These are phyloP conservation scores for Phytopythium vexans DNA, from an alignment of 352 stramenopile genomes.

Conservation along the genomic window DNA sequence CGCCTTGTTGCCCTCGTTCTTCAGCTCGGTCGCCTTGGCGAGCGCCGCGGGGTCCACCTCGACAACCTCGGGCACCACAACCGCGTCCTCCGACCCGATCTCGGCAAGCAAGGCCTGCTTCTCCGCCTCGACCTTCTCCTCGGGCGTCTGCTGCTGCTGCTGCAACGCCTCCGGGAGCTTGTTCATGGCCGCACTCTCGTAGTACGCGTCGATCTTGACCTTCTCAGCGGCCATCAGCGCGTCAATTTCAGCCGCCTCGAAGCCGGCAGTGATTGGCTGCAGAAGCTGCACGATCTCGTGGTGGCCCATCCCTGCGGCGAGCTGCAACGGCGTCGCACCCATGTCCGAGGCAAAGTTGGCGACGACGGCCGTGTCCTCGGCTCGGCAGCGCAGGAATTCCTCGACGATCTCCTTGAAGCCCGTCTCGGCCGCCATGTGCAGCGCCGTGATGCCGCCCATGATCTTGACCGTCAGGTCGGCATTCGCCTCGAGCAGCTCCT, in stretches of 20 bases:
- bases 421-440: slow-evolving; percentile 78
- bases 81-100: slow-evolving; percentile 39
- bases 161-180: slow-evolving; percentile 13
- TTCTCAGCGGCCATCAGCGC: slow-evolving; percentile 63
- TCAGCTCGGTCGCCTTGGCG: slow-evolving; percentile 41
- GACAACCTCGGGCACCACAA: slow-evolving; percentile 40
- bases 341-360: slow-evolving; percentile 61
- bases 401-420: slow-evolving; percentile 59
- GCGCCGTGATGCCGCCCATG: slow-evolving; percentile 55
- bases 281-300: slow-evolving; percentile 58
- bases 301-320: slow-evolving; percentile 73
- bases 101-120: slow-evolving; percentile 35
- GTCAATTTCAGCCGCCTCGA: slow-evolving; percentile 48
- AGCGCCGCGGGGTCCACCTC: slow-evolving; percentile 34
- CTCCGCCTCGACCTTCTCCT: slow-evolving; percentile 41
- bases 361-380: slow-evolving; percentile 39
- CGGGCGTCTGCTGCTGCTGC: slow-evolving; percentile 17
- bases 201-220: slow-evolving; percentile 54
- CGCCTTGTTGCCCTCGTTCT: slow-evolving; percentile 68
- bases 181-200: slow-evolving; percentile 40
- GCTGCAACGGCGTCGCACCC: slow-evolving; percentile 64
- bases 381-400: slow-evolving; percentile 45
- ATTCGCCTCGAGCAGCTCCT: slow-evolving; percentile 44
- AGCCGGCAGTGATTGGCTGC: slow-evolving; percentile 59
- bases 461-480: slow-evolving; percentile 55